Conservation (phyloP, 108 stramenopile genomes). For the Stephanodiscus triporus region DNA sequence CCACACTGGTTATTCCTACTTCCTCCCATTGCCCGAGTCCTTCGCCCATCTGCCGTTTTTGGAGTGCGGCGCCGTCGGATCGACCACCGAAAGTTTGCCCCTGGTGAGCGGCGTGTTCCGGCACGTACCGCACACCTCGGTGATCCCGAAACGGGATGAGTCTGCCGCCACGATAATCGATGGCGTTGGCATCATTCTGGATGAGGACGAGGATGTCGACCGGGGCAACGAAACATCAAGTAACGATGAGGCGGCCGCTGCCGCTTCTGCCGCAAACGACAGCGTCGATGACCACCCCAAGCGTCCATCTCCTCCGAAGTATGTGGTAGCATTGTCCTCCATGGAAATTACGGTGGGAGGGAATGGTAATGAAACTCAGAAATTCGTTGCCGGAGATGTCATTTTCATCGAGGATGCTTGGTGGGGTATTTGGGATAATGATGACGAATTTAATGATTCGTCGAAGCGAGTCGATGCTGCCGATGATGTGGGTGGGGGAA, state of each 20-base stretch:
- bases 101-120: slow-evolving; percentile 37
- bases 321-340: slow-evolving; percentile 43
- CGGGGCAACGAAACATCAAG: background rate
- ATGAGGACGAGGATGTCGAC: background rate
- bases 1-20: slow-evolving; percentile 42
- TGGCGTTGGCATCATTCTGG: background rate
- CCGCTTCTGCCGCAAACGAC: background rate
- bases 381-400: slow-evolving; percentile 45
- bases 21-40: slow-evolving; percentile 18
- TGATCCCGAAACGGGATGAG: background rate
- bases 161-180: background rate
- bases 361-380: slow-evolving; percentile 45
- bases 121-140: slow-evolving; percentile 19
- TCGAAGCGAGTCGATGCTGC: background rate
- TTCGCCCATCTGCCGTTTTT: slow-evolving; percentile 44
- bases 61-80: slow-evolving; percentile 47
- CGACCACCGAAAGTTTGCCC: slow-evolving; percentile 30
- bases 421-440: slow-evolving; percentile 37
- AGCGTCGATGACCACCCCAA: slow-evolving; percentile 18
- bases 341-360: slow-evolving; percentile 51
- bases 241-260: background rate
- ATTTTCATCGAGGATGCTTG: slow-evolving; percentile 52
- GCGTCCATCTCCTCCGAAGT: slow-evolving; percentile 36
- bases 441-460: background rate
- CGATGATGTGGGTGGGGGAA: background rate